Base-by-base conservation (phyloP, 140 eudicot genomes). In the Stevia rebaudiana region DNA sequence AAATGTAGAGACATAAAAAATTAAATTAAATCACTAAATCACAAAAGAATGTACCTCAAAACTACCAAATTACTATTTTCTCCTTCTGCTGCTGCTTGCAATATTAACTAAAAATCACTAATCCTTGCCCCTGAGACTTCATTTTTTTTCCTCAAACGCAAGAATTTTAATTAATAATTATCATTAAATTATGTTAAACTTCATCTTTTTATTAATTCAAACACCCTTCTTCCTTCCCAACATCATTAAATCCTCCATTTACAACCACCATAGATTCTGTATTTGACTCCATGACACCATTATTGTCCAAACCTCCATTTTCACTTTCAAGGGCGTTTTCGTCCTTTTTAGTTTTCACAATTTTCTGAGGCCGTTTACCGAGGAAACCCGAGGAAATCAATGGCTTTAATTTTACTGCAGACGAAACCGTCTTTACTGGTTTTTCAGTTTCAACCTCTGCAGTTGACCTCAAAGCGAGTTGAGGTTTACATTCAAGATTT, bases 381-480 rank as follows among this genome's bases (percentile, higher is more conserved):
- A 85, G 80, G 61, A 82, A 85, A 47, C 89, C 89, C 6, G 81
- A 84, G 21, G 81, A 36, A 41, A 82, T 54, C 0, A 86, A 72
- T 57, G 94, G 94, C 74, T 79, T 85, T 55, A 60, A 33, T 65
- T 80, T 86, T 16, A 60, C 44, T 24, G 42, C 73, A 4, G 77
- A 78, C 42, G 67, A 41, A 46, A 31, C 42, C 5, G 46, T 33
- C 35, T 69, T 81, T 4, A 63, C 44, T 5, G 39, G 24, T 71
- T 55, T 71, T 28, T 1, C 23, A 19, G 75, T 75, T 33, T 53
- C 72, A 37, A 35, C 61, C 16, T 44, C 52, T 10, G 30, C 79
- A 28, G 22, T 13, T 7, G 70, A 48, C 52, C 71, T 0, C 59
- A 15, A 56, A 67, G 47, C 22, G 55, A 16, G 42, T 37, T 56